Conservation (phyloP, 257 asterid genomes). For the Solanum virginianum region DNA sequence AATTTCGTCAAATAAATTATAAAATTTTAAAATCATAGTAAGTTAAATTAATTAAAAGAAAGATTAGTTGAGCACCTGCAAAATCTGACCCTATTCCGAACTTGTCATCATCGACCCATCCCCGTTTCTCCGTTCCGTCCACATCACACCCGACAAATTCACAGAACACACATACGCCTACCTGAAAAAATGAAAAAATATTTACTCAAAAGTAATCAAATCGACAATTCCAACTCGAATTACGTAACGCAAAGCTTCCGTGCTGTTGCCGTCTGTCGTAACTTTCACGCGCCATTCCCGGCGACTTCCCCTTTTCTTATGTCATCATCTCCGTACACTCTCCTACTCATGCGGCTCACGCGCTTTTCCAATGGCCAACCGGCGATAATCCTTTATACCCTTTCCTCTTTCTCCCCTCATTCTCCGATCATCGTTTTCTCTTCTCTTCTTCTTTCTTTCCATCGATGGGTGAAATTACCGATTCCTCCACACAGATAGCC, state of each 20-base stretch:
- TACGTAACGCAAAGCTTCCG: background rate
- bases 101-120: background rate
- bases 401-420: background rate
- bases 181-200: background rate
- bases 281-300: slow-evolving; percentile 4
- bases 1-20: too few relatives aligned
- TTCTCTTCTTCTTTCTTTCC: background rate
- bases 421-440: background rate
- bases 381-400: slow-evolving; percentile 7
- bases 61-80: background rate
- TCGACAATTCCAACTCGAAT: background rate
- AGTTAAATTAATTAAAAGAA: too few relatives aligned
- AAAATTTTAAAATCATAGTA: too few relatives aligned
- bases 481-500: slow-evolving; percentile 18
- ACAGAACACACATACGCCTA: too few relatives aligned
- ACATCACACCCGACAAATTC: background rate
- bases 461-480: slow-evolving; percentile 46
- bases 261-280: background rate
- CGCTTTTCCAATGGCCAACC: slow-evolving; percentile 22
- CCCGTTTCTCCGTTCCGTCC: background rate
- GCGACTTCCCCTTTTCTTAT: background rate
- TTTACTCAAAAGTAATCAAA: background rate
- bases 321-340: slow-evolving; percentile 10
- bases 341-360: slow-evolving; percentile 11
- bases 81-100: background rate